Base-by-base conservation (phyloP, 129 eudicot genomes). In the Pseudognaphalium luteoalbum region DNA sequence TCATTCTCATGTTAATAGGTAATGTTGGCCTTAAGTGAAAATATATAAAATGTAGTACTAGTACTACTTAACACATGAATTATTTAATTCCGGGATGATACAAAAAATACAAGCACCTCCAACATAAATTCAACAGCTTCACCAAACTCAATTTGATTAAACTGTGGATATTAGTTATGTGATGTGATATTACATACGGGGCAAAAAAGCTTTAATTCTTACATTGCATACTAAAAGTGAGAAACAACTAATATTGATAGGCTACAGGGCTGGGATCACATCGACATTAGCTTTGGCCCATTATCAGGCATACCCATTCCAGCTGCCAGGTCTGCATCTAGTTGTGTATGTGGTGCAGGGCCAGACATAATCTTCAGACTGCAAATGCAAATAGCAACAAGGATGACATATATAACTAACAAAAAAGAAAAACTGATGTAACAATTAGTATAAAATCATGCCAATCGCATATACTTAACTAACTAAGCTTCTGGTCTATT, bases 231-330 rank as follows among this genome's bases (percentile, higher is more conserved):
- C 68, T 47, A 22, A 82, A 66, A 28, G 76, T 34, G 51, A 57
- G 32, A 66, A 42, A 52, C 56, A 70, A 58, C 1, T 28, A 54
- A 52, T 73, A 83, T 72, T 70, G 44, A 64, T 71, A 51, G 20
- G 74, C 60, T 42, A 39, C 64, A 33, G 59, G 25, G 50, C 72
- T 74, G 37, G 64, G 76, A 51, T 88, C 81, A 88, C 83, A 81
- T 80, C 15, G 90, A 84, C 93, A 92, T 87, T 21, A 92, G 80
- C 90, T 92, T 92, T 15, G 92, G 94, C 20, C 96, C 94, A 52
- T 92, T 90, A 83, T 90, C 96, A 7, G 98, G 98, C 96, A 87
- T 78, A 50, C 98, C 98, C 93, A 92, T 92, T 63, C 96, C 98
- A 71, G 86, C 90, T 54, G 96, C 96, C 74, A 88, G 51, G 41